These are phyloP conservation scores for Colletotrichum acutatum DNA, from an alignment of 2,329 filamentous ascomycete genomes.

Conservation along the genomic window DNA sequence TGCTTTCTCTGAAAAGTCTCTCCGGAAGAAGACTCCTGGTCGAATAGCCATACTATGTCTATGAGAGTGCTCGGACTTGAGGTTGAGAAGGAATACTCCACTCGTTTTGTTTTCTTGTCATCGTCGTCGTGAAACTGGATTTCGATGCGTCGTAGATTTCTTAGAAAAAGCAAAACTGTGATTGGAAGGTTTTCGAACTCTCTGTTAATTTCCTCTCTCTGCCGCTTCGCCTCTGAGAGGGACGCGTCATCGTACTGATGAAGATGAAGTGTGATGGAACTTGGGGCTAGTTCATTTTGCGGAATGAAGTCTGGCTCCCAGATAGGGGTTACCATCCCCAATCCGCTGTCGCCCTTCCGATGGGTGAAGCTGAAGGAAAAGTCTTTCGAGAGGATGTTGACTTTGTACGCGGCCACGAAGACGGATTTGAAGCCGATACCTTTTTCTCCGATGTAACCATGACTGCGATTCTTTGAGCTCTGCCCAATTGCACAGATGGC, in stretches of 20 bases:
- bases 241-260: constrained; percentile 41
- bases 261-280: constrained; percentile 50
- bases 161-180: constrained; percentile 54
- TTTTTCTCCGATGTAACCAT: constrained; percentile 59
- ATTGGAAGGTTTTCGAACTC: constrained; percentile 52
- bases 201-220: constrained; percentile 40
- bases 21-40: not conserved
- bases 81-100: not conserved
- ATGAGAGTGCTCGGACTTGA: not conserved
- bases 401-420: constrained; percentile 57
- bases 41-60: not conserved
- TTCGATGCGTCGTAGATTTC: constrained; percentile 48
- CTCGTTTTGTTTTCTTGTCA: not conserved
- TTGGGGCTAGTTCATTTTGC: constrained; percentile 40
- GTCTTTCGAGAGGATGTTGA: constrained; percentile 55
- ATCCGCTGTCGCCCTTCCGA: constrained; percentile 51
- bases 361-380: constrained; percentile 58
- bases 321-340: constrained; percentile 61
- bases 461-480: constrained; percentile 55
- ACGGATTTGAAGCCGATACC: constrained; percentile 65
- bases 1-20: constrained; percentile 37
- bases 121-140: constrained; percentile 43
- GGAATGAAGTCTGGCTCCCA: constrained; percentile 47
- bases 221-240: constrained; percentile 21
- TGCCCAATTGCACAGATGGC: constrained; percentile 58